These are phyloP conservation scores for Aspergillus calidoustus DNA, from an alignment of 2,329 filamentous ascomycete genomes.

Conservation along the genomic window DNA sequence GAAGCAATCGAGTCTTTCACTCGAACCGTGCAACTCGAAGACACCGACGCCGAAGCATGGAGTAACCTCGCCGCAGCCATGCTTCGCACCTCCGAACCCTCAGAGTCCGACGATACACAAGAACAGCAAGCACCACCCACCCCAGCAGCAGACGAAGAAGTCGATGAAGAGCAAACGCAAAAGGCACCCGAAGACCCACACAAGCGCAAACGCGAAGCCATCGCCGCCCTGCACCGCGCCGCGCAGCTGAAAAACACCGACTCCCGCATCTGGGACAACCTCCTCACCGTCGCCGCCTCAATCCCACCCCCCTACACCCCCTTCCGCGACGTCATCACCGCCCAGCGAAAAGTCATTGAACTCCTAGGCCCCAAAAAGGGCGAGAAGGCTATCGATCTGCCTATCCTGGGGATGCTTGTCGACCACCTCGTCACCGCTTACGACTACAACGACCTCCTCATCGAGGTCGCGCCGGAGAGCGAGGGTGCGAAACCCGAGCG, in stretches of 20 bases:
- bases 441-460: conserved; percentile 44
- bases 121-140: conserved; percentile 28
- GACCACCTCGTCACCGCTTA: conserved; percentile 66
- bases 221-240: conserved; percentile 85
- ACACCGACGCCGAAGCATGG: conserved; percentile 90
- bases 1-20: conserved; percentile 84
- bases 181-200: conserved; percentile 54
- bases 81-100: conserved; percentile 55
- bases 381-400: conserved; percentile 77
- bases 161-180: conserved; percentile 26
- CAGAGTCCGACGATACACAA: conserved; percentile 32
- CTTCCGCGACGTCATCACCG: conserved; percentile 74
- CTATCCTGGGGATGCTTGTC: conserved; percentile 73
- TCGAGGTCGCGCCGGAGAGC: conserved; percentile 32
- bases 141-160: conserved; percentile 35
- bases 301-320: conserved; percentile 69
- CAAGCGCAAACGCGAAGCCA: conserved; percentile 71
- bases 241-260: conserved; percentile 82
- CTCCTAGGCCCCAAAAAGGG: conserved; percentile 69
- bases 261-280: conserved; percentile 95
- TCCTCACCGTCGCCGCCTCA: conserved; percentile 82
- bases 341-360: conserved; percentile 74
- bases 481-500: conserved; percentile 16
- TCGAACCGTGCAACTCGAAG: conserved; percentile 80
- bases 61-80: conserved; percentile 90